A percentile compares a stretch with the other conserved stretches of the same genome.
phyloP scores from a whole-genome alignment of 805 yeast species.

The Kodamaea fukazawae region DNA sequence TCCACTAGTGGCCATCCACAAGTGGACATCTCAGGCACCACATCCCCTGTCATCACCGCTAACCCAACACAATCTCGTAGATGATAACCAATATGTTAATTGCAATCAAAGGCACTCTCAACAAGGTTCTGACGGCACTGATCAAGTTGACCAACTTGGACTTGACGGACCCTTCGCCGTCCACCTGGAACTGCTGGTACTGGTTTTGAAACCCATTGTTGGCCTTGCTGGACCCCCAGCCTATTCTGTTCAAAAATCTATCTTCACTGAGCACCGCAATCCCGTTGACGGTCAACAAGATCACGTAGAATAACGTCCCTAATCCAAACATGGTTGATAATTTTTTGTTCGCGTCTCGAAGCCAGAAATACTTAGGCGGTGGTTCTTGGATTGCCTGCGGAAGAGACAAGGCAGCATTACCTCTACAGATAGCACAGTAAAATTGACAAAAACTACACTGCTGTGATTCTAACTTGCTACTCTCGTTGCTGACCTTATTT shows the following conservation, averaged over 20 bases:
- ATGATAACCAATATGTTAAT: conserved; percentile 63
- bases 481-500: no score
- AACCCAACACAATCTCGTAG: conserved; percentile 71
- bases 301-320: conserved; percentile 56
- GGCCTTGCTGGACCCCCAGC: conserved; percentile 27
- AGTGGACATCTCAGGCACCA: no score
- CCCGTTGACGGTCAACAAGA: conserved; percentile 63
- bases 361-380: no score
- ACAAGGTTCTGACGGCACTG: conserved; percentile 70
- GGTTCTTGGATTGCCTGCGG: no score
- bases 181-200: conserved; percentile 35
- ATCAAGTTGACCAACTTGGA: conserved; percentile 61
- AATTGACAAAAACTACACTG: no score
- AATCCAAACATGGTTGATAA: conserved; percentile 50
- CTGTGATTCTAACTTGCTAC: no score
- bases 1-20: no score
- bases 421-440: no score
- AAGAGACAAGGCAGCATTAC: no score
- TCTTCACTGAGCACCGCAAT: conserved; percentile 80
- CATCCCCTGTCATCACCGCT: conserved; percentile 6
- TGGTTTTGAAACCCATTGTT: conserved; percentile 14
- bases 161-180: conserved; percentile 47
- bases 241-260: conserved; percentile 65
- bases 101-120: conserved; percentile 71
- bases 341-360: neutral